Percentiles rank a stretch among this genome's conserved stretches.
phyloP scores from a whole-genome alignment of 768 basidiomycete species.

The Mycena venus region DNA sequence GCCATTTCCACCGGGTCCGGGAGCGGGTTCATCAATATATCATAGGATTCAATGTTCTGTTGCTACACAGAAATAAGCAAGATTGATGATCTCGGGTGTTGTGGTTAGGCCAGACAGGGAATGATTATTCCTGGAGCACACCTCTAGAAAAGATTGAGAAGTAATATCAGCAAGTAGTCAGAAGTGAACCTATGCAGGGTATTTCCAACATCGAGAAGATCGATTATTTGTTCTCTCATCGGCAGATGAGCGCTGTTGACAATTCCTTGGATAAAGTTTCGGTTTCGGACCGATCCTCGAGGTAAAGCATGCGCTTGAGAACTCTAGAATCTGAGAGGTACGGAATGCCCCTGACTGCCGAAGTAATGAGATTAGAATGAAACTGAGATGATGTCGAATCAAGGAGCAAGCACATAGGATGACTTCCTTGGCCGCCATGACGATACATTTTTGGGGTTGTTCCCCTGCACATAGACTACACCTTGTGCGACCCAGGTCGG shows the following conservation, averaged over 20 bases:
- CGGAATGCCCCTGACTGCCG: slow-evolving; percentile 1
- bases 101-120: not conserved
- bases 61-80: slow-evolving; percentile 7
- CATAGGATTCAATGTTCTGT: slow-evolving; percentile 13
- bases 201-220: slow-evolving; percentile 7
- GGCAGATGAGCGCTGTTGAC: not conserved
- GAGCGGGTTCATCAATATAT: slow-evolving; percentile 1
- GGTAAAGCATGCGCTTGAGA: slow-evolving; percentile 10
- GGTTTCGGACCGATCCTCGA: too few species aligned
- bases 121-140: not conserved
- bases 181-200: not conserved
- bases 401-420: slow-evolving; percentile 10
- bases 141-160: not conserved
- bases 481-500: too few species aligned
- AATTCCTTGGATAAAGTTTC: too few species aligned
- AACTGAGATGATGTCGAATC: too few species aligned
- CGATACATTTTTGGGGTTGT: not conserved
- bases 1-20: not conserved
- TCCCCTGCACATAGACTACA: too few species aligned
- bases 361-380: too few species aligned
- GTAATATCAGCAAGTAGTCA: not conserved
- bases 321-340: slow-evolving; percentile 16
- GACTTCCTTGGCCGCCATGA: slow-evolving; percentile 11
- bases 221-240: not conserved
- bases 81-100: not conserved